phyloP scores from a whole-genome alignment of 2,329 filamentous ascomycete genomes.

The Fusarium udum region DNA sequence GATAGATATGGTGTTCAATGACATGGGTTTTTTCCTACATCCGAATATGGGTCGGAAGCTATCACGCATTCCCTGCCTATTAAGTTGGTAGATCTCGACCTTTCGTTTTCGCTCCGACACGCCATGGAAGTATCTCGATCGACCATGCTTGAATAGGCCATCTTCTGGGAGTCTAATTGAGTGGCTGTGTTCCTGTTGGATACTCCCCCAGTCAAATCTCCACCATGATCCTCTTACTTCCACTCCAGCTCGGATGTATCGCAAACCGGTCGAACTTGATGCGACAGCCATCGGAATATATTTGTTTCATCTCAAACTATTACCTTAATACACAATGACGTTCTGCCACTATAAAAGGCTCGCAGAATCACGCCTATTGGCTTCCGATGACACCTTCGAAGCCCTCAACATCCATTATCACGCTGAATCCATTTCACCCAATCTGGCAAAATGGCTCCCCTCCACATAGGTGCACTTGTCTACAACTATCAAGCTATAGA shows the following conservation, averaged over 20 bases:
- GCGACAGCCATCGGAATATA: background rate
- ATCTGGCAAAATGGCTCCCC: conserved; percentile 8
- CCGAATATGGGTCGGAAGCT: background rate
- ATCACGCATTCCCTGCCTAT: background rate
- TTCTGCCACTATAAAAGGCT: background rate
- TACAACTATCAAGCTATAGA: conserved; percentile 49
- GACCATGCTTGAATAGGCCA: background rate
- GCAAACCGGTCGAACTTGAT: background rate
- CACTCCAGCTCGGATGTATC: conserved; percentile 9
- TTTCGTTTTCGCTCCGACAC: background rate
- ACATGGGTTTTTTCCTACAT: background rate
- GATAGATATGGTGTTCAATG: background rate
- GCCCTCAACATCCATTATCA: background rate
- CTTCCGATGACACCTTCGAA: background rate
- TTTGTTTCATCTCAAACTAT: background rate
- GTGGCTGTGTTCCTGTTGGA: background rate
- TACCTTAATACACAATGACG: rapidly evolving
- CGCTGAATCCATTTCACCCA: background rate
- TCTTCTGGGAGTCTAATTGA: background rate
- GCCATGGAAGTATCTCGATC: background rate
- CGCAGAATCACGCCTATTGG: rapidly evolving
- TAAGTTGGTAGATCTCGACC: too few species aligned
- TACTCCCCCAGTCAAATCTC: background rate
- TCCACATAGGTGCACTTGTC: conserved; percentile 33
- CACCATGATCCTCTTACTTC: background rate